phyloP scores from a whole-genome alignment of 1,139 yeast genomes.

The Magnusiomyces paraingens region DNA sequence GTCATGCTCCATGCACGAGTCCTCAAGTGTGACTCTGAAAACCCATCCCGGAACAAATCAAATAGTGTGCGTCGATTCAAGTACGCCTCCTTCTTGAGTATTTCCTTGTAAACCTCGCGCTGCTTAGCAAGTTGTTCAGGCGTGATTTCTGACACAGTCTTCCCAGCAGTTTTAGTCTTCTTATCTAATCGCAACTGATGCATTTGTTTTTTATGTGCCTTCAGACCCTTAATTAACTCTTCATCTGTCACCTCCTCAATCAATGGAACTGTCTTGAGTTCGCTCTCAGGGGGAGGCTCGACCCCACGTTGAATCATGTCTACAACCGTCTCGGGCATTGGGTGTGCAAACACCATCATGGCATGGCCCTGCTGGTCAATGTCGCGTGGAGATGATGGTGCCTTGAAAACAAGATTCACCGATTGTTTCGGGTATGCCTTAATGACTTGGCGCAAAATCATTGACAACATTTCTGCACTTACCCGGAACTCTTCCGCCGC shows the following conservation, averaged over 20 bases:
- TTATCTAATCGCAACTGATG: not conserved
- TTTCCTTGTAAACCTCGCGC: too few species aligned
- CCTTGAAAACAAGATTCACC: conserved; percentile 27
- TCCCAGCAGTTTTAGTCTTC: not conserved
- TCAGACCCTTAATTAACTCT: not conserved
- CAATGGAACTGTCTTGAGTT: not conserved
- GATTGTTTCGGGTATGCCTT: conserved; percentile 26
- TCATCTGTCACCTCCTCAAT: not conserved
- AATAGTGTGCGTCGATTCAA: conserved; percentile 10
- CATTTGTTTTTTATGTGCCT: too few species aligned
- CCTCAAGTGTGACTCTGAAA: not conserved
- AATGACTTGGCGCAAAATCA: conserved; percentile 42
- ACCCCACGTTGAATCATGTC: conserved; percentile 21
- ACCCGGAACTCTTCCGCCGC: conserved; percentile 70
- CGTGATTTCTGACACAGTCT: too few species aligned
- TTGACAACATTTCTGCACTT: conserved; percentile 53
- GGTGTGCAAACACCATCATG: conserved; percentile 30
- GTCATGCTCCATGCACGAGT: conserved; percentile 9
- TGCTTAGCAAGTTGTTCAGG: not conserved
- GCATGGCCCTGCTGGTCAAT: not conserved
- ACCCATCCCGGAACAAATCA: conserved; percentile 7
- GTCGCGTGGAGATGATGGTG: conserved; percentile 20
- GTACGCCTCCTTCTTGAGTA: conserved; percentile 4
- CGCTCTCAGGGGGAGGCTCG: not conserved
- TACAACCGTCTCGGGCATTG: conserved; percentile 28